phyloP scores from a whole-genome alignment of 305 asterid species.

The Ilex paraguariensis region DNA sequence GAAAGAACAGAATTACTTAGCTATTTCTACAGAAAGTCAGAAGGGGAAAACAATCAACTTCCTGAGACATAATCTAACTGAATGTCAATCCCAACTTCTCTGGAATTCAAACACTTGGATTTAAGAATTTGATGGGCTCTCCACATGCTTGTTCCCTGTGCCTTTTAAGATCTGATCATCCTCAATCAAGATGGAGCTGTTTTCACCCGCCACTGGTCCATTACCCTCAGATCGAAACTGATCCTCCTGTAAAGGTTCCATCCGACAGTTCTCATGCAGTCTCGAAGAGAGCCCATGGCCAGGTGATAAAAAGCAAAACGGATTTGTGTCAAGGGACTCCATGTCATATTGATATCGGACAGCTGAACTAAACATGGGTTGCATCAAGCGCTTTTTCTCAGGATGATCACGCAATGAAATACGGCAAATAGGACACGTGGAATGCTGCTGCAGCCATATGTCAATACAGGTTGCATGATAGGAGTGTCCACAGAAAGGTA shows the following conservation, averaged over 20 bases:
- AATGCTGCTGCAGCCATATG: constrained; percentile 73
- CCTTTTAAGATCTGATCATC: constrained; percentile 20
- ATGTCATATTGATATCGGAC: constrained; percentile 36
- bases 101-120: too few relatives aligned
- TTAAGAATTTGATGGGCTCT: constrained; percentile 32
- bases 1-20: too few relatives aligned
- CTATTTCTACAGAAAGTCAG: too few relatives aligned
- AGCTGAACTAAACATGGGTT: constrained; percentile 52
- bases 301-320: constrained; percentile 32
- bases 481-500: constrained; percentile 74
- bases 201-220: constrained; percentile 16
- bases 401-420: constrained; percentile 44
- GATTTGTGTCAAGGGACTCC: not conserved
- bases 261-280: constrained; percentile 16
- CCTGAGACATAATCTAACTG: too few relatives aligned
- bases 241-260: constrained; percentile 16
- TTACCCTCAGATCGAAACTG: constrained; percentile 16
- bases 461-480: constrained; percentile 75
- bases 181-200: constrained; percentile 10
- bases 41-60: too few relatives aligned
- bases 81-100: too few relatives aligned
- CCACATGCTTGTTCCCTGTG: constrained; percentile 21
- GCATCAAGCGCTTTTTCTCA: constrained; percentile 47
- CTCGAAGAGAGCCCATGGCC: constrained; percentile 17
- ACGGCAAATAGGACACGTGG: constrained; percentile 83